These are phyloP conservation scores for Telopea speciosissima DNA, from an alignment of 177 flowering plant genomes.

Conservation along the genomic window DNA sequence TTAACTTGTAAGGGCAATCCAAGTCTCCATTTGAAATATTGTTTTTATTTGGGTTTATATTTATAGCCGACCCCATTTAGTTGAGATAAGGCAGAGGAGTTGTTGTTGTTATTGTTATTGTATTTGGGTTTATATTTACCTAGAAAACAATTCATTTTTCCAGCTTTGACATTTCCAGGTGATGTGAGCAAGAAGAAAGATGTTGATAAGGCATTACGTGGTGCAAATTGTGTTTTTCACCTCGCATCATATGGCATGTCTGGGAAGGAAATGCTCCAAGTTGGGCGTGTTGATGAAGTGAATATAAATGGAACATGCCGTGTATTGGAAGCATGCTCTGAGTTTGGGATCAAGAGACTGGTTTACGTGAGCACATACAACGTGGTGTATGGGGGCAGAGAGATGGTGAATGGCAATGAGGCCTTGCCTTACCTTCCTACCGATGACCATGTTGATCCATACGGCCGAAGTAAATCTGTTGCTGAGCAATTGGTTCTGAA, in stretches of 20 bases:
- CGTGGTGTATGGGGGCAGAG: slow-evolving; percentile 82
- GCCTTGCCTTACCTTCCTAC: slow-evolving; percentile 65
- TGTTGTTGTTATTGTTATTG: too few species aligned
- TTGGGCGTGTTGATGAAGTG: slow-evolving; percentile 66
- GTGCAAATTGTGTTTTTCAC: slow-evolving; percentile 89
- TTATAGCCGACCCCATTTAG: too few species aligned
- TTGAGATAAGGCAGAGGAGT: too few species aligned
- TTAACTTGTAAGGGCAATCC: not conserved
- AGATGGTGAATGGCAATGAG: slow-evolving; percentile 82
- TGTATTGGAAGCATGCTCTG: slow-evolving; percentile 67
- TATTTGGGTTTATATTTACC: too few species aligned
- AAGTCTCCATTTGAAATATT: not conserved
- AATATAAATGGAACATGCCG: slow-evolving; percentile 81
- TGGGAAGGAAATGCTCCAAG: slow-evolving; percentile 93
- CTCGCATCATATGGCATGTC: slow-evolving; percentile 96
- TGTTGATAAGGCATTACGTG: slow-evolving; percentile 64
- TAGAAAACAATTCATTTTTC: not conserved
- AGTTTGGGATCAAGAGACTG: slow-evolving; percentile 64
- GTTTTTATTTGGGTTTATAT: too few species aligned
- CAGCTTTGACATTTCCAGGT: slow-evolving; percentile 32
- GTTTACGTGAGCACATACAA: slow-evolving; percentile 88
- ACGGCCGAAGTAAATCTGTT: slow-evolving; percentile 74
- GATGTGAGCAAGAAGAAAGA: slow-evolving; percentile 55
- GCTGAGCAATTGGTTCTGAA: slow-evolving; percentile 92
- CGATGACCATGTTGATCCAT: slow-evolving; percentile 76